A percentile compares a stretch with the other conserved stretches of the same genome.
Evolutionary conservation across 1,284 basidiomycete species (phyloP).

Genomic region (Ganoderma meredithae): DNA sequence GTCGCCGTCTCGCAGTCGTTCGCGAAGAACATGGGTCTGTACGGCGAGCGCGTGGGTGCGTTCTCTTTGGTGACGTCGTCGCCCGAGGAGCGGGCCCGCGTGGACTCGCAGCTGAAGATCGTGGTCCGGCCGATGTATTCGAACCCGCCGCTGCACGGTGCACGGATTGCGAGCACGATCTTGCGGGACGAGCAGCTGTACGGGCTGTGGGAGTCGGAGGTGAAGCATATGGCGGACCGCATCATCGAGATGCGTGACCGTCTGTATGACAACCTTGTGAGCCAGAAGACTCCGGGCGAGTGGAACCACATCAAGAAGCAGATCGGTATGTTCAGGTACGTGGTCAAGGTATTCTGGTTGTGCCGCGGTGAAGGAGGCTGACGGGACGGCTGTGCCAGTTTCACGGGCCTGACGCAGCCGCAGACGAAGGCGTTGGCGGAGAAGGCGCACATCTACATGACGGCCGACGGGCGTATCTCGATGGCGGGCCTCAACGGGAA

Average conservation of each 20-base stretch:
- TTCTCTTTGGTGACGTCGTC: conserved; percentile 84
- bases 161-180: conserved; percentile 88
- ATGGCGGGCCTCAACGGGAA: conserved; percentile 94
- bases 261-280: conserved; percentile 82
- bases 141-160: conserved; percentile 97
- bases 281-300: conserved; percentile 90
- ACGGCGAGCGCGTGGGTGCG: conserved; percentile 97
- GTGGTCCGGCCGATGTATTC: conserved; percentile 98
- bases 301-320: conserved; percentile 98
- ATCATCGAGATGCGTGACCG: conserved; percentile 96
- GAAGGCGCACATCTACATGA: conserved; percentile 96
- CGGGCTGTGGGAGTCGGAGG: conserved; percentile 89
- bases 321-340: conserved; percentile 93
- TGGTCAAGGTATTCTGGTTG: conserved; percentile 11
- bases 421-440: conserved; percentile 91
- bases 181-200: conserved; percentile 83
- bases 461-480: conserved; percentile 88
- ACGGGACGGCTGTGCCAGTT: conserved; percentile 52
- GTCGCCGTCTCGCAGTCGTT: conserved; percentile 93
- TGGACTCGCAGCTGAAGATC: conserved; percentile 96
- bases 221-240: conserved; percentile 95
- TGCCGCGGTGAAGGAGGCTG: conserved; percentile 8
- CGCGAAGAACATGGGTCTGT: conserved; percentile 99
- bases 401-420: conserved; percentile 84
- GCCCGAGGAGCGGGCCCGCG: conserved; percentile 86